Conservation (phyloP, 2,329 filamentous ascomycete genomes). For the Venturia oleaginea region DNA sequence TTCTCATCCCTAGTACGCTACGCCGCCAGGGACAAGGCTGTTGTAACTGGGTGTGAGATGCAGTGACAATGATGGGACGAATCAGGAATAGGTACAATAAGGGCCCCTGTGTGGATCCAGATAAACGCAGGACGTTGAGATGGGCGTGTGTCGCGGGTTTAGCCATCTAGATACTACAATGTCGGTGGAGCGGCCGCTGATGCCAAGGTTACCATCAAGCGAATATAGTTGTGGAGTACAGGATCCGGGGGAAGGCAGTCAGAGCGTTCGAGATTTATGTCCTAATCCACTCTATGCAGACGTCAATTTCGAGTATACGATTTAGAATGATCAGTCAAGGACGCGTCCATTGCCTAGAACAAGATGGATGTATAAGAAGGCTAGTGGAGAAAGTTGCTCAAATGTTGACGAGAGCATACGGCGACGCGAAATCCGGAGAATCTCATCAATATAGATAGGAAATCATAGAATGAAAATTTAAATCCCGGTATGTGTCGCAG, state of each 20-base stretch:
- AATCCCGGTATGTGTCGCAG: background rate
- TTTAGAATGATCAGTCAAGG: slow-evolving; percentile 1
- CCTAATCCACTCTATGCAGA: background rate
- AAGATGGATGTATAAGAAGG: background rate
- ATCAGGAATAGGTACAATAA: background rate
- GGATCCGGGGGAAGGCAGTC: too few species aligned
- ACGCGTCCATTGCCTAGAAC: background rate
- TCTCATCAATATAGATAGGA: slow-evolving; percentile 7
- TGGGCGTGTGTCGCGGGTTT: background rate
- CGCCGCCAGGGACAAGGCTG: background rate
- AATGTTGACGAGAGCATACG: background rate
- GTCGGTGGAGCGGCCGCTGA: background rate
- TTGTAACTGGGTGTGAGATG: slow-evolving; percentile 3
- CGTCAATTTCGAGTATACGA: background rate
- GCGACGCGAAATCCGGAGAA: background rate
- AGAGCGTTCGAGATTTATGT: background rate
- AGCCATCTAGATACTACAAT: slow-evolving; percentile 5
- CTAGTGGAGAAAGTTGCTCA: background rate
- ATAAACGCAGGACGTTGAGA: background rate
- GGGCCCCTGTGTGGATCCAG: background rate
- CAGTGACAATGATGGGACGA: background rate
- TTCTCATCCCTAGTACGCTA: background rate
- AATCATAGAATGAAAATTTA: background rate
- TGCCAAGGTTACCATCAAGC: background rate
- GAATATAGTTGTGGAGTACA: background rate